Percentiles rank a stretch among this genome's conserved stretches.
Conservation (phyloP, 192 early-diverging fungal species). For the Paraglomus brasilianum region DNA sequence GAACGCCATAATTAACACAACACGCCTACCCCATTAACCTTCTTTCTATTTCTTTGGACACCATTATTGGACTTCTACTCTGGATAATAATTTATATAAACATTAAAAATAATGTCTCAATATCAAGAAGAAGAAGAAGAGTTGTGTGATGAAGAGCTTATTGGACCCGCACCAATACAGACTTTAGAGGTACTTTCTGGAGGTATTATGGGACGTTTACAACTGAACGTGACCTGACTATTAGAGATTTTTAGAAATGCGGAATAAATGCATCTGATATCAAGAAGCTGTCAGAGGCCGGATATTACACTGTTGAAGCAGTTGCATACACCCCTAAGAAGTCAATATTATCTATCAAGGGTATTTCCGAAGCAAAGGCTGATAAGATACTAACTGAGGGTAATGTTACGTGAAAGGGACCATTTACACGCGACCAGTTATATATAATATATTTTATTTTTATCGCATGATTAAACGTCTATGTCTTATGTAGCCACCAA, state of each 20-base stretch:
- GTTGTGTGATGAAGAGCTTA: conserved; percentile 49
- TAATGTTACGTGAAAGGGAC: conserved; percentile 26
- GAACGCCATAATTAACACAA: too few species aligned
- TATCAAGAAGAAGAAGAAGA: conserved; percentile 46
- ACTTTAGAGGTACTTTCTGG: conserved; percentile 50
- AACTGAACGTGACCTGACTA: too few species aligned
- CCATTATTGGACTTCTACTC: too few species aligned
- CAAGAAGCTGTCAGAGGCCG: conserved; percentile 85
- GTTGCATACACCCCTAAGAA: conserved; percentile 94
- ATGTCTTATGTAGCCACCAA: conserved; percentile 64
- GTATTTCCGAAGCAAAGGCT: conserved; percentile 92
- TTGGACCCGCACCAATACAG: conserved; percentile 53
- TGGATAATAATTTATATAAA: too few species aligned
- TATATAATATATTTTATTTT: not conserved
- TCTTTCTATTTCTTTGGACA: too few species aligned
- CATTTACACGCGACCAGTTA: not conserved
- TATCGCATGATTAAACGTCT: conserved; percentile 15
- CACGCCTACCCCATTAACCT: too few species aligned
- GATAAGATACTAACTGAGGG: conserved; percentile 92
- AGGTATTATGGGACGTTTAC: not conserved
- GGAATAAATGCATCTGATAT: conserved; percentile 70
- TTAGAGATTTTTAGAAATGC: conserved; percentile 56
- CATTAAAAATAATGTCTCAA: conserved; percentile 32
- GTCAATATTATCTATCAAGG: conserved; percentile 82
- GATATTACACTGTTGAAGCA: conserved; percentile 89